Evolutionary conservation across 805 yeast species (phyloP).

Genomic region (Metschnikowia similis): DNA sequence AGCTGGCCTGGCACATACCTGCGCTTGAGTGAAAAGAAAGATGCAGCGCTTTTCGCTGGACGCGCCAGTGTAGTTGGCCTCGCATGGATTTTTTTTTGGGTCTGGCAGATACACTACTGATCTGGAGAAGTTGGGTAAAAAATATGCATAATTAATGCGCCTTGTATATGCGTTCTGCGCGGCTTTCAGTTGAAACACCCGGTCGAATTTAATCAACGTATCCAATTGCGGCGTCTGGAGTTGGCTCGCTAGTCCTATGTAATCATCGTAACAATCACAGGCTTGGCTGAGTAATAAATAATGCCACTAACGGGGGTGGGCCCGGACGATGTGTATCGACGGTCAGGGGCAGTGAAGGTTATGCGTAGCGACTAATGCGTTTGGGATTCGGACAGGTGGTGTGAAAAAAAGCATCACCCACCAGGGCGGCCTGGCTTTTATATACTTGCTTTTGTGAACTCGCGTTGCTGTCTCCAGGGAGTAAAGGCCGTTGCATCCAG

Average conservation of each 20-base stretch:
- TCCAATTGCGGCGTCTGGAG: too few species aligned
- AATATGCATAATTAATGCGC: background rate
- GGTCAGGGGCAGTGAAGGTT: background rate
- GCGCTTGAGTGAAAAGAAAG: constrained; percentile 1
- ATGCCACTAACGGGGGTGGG: too few species aligned
- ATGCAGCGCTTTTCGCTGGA: background rate
- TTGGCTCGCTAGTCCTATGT: too few species aligned
- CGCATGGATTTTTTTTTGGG: constrained; percentile 8
- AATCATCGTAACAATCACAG: too few species aligned
- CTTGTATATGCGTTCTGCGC: background rate
- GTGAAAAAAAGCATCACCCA: too few species aligned
- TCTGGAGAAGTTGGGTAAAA: constrained; percentile 8
- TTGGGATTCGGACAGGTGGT: background rate
- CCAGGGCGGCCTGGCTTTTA: too few species aligned
- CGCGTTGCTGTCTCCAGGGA: too few species aligned
- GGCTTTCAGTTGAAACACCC: background rate
- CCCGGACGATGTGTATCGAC: background rate
- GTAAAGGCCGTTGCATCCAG: too few species aligned
- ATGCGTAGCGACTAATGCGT: background rate
- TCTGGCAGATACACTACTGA: constrained; percentile 9
- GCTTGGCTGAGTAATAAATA: background rate
- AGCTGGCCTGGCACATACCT: constrained; percentile 1
- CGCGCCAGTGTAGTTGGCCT: constrained; percentile 1
- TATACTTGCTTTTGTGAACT: too few species aligned
- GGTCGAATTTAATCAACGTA: background rate